Percentiles rank a stretch among this genome's conserved stretches.
phyloP scores from a whole-genome alignment of 768 basidiomycete genomes.

The Panaeolus papilionaceus region DNA sequence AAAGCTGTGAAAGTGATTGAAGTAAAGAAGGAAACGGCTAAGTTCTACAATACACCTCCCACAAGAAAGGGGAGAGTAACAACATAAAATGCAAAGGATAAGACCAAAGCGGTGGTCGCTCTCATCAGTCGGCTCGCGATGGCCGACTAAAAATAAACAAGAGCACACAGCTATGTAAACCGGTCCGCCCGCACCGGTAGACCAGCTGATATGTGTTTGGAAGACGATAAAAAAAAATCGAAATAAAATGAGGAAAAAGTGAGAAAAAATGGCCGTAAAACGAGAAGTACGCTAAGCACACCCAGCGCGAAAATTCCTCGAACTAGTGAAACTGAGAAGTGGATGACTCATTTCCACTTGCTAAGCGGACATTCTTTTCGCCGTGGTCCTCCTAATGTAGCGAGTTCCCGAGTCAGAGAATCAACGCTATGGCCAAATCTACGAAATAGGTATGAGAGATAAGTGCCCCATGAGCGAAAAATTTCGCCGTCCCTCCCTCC shows the following conservation, averaged over 20 bases:
- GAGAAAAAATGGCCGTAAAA: not conserved
- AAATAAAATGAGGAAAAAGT: not conserved
- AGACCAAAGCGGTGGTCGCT: not conserved
- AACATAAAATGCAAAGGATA: slow-evolving; percentile 2
- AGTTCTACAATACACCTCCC: not conserved
- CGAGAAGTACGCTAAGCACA: not conserved
- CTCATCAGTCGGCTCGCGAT: not conserved
- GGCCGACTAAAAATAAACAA: not conserved
- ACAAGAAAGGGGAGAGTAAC: not conserved
- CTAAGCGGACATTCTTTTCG: slow-evolving; percentile 2
- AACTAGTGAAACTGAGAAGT: not conserved
- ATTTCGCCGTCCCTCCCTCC: not conserved
- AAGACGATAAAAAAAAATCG: not conserved
- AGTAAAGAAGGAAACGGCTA: not conserved
- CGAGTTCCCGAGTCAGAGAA: slow-evolving; percentile 7
- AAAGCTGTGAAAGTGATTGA: not conserved
- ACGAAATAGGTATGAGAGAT: not conserved
- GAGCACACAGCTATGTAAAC: not conserved
- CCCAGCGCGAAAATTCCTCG: not conserved
- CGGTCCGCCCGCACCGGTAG: not conserved
- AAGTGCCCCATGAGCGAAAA: not conserved
- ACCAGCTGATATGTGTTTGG: not conserved
- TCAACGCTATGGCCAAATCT: not conserved
- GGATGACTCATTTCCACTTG: slow-evolving; percentile 1
- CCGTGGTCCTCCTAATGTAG: not conserved